Percentiles rank a stretch among this genome's conserved stretches.
phyloP scores from a whole-genome alignment of 148 eudicot genomes.

The Nepenthes gracilis region DNA sequence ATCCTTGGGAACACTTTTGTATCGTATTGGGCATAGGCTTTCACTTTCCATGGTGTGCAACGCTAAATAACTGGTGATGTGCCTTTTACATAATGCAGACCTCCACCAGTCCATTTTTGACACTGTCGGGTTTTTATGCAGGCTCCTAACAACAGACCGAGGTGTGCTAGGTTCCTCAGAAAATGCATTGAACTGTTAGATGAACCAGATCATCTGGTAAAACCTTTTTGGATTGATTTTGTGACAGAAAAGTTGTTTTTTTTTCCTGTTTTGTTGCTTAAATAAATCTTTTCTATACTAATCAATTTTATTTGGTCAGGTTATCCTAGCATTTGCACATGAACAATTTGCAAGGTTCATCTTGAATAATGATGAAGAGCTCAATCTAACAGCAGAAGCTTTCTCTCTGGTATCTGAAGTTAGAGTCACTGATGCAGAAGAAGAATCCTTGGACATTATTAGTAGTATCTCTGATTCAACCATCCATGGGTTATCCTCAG shows the following conservation, averaged over 20 bases:
- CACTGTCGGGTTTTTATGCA: slow-evolving; percentile 17
- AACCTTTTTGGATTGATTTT: neutral
- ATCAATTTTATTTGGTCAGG: slow-evolving; percentile 23
- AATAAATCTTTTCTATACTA: neutral
- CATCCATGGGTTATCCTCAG: slow-evolving; percentile 27
- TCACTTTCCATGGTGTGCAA: slow-evolving; percentile 70
- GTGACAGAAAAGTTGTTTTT: too few species aligned
- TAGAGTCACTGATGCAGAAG: slow-evolving; percentile 50
- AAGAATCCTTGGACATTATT: slow-evolving; percentile 64
- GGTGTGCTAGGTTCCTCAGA: slow-evolving; percentile 74
- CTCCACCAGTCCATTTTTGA: neutral
- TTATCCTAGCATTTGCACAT: slow-evolving; percentile 93
- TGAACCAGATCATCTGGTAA: slow-evolving; percentile 88
- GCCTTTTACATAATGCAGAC: too few species aligned
- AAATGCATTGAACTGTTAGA: slow-evolving; percentile 84
- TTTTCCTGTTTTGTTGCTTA: neutral
- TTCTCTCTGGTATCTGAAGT: slow-evolving; percentile 51
- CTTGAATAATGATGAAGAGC: slow-evolving; percentile 55
- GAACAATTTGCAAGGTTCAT: slow-evolving; percentile 97
- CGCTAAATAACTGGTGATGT: neutral
- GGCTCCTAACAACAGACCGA: slow-evolving; percentile 53
- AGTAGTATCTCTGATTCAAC: slow-evolving; percentile 38
- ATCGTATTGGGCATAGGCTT: slow-evolving; percentile 86
- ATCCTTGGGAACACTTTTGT: slow-evolving; percentile 76
- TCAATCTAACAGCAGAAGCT: slow-evolving; percentile 46